Base-by-base conservation (phyloP, 106 monocot species). In the Iris macrosiphon region DNA sequence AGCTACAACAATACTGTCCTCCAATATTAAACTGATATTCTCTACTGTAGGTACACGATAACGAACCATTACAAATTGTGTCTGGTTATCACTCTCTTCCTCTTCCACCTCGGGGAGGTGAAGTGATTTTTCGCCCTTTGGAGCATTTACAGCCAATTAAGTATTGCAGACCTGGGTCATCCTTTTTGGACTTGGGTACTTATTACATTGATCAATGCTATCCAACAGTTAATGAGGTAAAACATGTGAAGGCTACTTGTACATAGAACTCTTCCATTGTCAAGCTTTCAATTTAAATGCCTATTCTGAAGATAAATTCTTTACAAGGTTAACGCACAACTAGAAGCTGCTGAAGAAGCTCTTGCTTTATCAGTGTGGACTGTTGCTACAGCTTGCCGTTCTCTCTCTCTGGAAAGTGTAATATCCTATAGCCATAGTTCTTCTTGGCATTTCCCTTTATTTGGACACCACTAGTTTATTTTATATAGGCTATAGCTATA, bases 271-370 rank as follows among this genome's bases (percentile, higher is more conserved):
- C 18, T 47, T 25, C 14, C 55, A 49, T 19, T 62, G 15, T 55
- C 15, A 25, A 43, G 37, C 15, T 7, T 66, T 66, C 17, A 60
- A 51, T 45, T 45, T 37, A 4, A 61, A 31, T 32, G 12, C 22
- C 15, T 47, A n/a, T 20, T 44, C 49, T 61, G 49, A 59, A 14
- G 31, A 58, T 30, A 48, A 59, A 61, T 43, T 60, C 18, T 80
- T n/a, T 32, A 51, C 54, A 66, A 96, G 96, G 80, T 86, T 55
- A 77, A 80, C 67, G 75, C 79, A 49, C 71, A 65, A 33, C 40
- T 96, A 73, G 90, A 76, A 43, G 85, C 89, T 75, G 83, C 79
- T 19, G 96, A 96, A 77, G 96, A 96, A 86, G 86, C 86, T 69
- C 60, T 86, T 70, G 82, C 89, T 63, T 52, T 96, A 30, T 89